Conservation (phyloP, 2,329 filamentous ascomycete species). For the Cytospora piceae region DNA sequence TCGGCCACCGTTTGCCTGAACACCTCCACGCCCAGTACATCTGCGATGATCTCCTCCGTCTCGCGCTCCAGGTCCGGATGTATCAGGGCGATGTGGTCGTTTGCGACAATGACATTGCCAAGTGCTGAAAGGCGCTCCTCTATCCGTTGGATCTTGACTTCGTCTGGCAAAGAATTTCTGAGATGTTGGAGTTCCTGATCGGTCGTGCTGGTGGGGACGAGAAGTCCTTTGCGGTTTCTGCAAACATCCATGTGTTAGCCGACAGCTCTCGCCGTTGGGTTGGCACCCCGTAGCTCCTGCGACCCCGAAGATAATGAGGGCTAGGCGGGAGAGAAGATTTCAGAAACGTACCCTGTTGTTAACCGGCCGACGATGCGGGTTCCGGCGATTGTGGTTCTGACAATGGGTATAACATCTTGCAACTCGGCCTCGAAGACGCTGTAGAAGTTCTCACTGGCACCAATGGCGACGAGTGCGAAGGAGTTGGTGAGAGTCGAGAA, state of each 20-base stretch:
- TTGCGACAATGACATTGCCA: constrained; percentile 94
- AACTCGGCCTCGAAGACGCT: constrained; percentile 97
- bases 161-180: constrained; percentile 89
- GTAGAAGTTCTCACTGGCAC: constrained; percentile 99
- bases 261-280: neutral
- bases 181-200: constrained; percentile 98
- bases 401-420: constrained; percentile 96
- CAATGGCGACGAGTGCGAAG: constrained; percentile 91
- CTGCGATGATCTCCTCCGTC: constrained; percentile 97
- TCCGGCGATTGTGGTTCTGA: constrained; percentile 93
- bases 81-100: constrained; percentile 95
- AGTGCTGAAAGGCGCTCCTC: constrained; percentile 95
- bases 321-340: neutral
- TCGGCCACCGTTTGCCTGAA: constrained; percentile 95
- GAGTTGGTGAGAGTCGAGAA: constrained; percentile 97
- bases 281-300: neutral
- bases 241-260: constrained; percentile 27
- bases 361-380: constrained; percentile 94
- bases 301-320: no score
- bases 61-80: constrained; percentile 97
- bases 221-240: constrained; percentile 93
- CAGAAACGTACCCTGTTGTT: constrained; percentile 74
- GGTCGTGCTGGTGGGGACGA: constrained; percentile 93
- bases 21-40: constrained; percentile 86
- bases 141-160: constrained; percentile 93